Conservation (phyloP, 1,284 basidiomycete genomes). For the Leccinum angustisporum region DNA sequence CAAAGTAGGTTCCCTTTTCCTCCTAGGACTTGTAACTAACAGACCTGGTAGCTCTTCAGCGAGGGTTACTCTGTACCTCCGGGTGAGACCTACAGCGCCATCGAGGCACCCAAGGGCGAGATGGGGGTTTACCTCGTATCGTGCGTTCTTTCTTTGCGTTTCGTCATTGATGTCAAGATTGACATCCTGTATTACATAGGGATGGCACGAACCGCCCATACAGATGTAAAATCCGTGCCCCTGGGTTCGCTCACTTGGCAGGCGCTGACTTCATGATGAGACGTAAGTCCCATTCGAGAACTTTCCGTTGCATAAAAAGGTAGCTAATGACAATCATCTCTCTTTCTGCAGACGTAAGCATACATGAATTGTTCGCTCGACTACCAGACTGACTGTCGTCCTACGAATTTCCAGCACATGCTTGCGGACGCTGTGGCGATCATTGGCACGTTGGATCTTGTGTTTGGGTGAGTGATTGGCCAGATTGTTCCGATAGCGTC, state of each 20-base stretch:
- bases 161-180: background rate
- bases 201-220: slow-evolving; percentile 93
- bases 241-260: slow-evolving; percentile 90
- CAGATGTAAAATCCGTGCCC: slow-evolving; percentile 91
- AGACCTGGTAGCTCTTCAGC: slow-evolving; percentile 70
- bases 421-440: slow-evolving; percentile 91
- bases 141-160: slow-evolving; percentile 39
- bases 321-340: slow-evolving; percentile 2
- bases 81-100: slow-evolving; percentile 95
- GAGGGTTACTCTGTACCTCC: slow-evolving; percentile 98
- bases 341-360: slow-evolving; percentile 53
- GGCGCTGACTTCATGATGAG: slow-evolving; percentile 96
- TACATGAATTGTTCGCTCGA: slow-evolving; percentile 15
- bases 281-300: slow-evolving; percentile 46
- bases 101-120: slow-evolving; percentile 98
- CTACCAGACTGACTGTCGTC: slow-evolving; percentile 29
- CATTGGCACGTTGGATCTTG: slow-evolving; percentile 92
- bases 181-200: slow-evolving; percentile 35
- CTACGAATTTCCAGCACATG: slow-evolving; percentile 61
- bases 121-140: slow-evolving; percentile 97
- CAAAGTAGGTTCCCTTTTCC: slow-evolving; percentile 55
- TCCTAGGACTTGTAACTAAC: slow-evolving; percentile 1
- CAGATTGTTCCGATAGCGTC: background rate
- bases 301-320: background rate
- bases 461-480: slow-evolving; percentile 70